Percentiles rank a stretch among this genome's conserved stretches.
These are phyloP conservation scores for Schizothecium vesticola DNA, from an alignment of 495 filamentous ascomycete species.

Conservation along the genomic window DNA sequence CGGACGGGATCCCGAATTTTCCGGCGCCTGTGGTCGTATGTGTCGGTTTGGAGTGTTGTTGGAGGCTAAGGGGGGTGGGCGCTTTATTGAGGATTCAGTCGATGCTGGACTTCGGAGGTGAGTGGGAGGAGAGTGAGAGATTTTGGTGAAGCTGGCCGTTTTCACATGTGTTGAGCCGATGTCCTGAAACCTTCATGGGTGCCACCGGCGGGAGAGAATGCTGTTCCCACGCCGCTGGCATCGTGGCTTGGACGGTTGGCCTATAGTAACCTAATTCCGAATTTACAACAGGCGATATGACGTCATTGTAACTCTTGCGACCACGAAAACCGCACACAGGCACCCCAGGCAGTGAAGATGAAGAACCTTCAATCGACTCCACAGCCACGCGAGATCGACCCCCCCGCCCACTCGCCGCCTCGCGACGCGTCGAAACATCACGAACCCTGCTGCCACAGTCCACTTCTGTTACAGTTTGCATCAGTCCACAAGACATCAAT, in stretches of 20 bases:
- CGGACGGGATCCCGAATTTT: conserved; percentile 49
- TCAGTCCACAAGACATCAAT: background rate
- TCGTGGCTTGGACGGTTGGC: too few relatives aligned
- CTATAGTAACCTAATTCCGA: too few relatives aligned
- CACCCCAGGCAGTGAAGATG: background rate
- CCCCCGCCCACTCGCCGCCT: background rate
- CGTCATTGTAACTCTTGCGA: background rate
- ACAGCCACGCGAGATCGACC: background rate
- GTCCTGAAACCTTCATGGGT: background rate
- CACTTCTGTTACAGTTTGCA: background rate
- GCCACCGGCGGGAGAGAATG: background rate
- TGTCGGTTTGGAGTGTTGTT: background rate
- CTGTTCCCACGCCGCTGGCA: background rate
- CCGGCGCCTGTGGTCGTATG: conserved; percentile 10
- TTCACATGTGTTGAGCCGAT: background rate
- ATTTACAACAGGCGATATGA: background rate
- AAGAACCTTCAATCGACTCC: background rate
- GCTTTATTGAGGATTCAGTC: background rate
- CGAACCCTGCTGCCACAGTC: background rate
- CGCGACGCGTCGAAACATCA: background rate
- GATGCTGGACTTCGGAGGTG: background rate
- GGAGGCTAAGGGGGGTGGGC: background rate
- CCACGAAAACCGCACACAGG: background rate
- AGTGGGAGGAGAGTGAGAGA: background rate
- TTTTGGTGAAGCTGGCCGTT: background rate